A percentile compares a stretch with the other conserved stretches of the same genome.
These are phyloP conservation scores for Stevia rebaudiana DNA, from an alignment of 140 eudicot genomes.

Conservation along the genomic window DNA sequence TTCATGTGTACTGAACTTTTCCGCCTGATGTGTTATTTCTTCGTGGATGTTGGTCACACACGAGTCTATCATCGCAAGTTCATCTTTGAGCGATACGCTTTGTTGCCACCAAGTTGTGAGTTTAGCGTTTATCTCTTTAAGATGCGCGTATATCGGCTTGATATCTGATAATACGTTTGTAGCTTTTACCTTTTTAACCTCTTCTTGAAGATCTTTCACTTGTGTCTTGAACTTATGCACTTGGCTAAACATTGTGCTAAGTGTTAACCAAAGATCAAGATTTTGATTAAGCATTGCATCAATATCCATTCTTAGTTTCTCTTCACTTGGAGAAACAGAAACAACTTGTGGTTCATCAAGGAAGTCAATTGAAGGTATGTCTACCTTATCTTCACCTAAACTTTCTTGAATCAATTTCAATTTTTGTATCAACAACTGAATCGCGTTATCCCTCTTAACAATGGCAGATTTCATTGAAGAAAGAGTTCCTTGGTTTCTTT, in stretches of 20 bases:
- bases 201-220: slow-evolving; percentile 46
- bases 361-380: slow-evolving; percentile 12
- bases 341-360: slow-evolving; percentile 26
- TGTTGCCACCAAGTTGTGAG: slow-evolving; percentile 57
- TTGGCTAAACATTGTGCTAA: slow-evolving; percentile 56
- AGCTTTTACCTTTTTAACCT: slow-evolving; percentile 29
- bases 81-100: slow-evolving; percentile 49
- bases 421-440: slow-evolving; percentile 40
- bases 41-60: slow-evolving; percentile 55
- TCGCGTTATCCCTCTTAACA: slow-evolving; percentile 50
- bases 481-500: slow-evolving; percentile 36
- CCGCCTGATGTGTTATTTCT: slow-evolving; percentile 41
- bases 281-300: slow-evolving; percentile 67
- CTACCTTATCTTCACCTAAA: slow-evolving; percentile 18
- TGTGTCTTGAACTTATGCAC: slow-evolving; percentile 54
- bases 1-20: slow-evolving; percentile 58
- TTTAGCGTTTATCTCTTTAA: slow-evolving; percentile 50
- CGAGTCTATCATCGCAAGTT: slow-evolving; percentile 41
- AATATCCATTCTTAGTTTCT: slow-evolving; percentile 49
- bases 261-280: slow-evolving; percentile 66
- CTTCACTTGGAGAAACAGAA: slow-evolving; percentile 44
- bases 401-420: slow-evolving; percentile 30
- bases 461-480: slow-evolving; percentile 36
- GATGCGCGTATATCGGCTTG: slow-evolving; percentile 54
- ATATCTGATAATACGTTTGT: slow-evolving; percentile 46